Evolutionary conservation across 2,329 filamentous ascomycete species (phyloP).

Genomic region (Trichoderma oligosporum): DNA sequence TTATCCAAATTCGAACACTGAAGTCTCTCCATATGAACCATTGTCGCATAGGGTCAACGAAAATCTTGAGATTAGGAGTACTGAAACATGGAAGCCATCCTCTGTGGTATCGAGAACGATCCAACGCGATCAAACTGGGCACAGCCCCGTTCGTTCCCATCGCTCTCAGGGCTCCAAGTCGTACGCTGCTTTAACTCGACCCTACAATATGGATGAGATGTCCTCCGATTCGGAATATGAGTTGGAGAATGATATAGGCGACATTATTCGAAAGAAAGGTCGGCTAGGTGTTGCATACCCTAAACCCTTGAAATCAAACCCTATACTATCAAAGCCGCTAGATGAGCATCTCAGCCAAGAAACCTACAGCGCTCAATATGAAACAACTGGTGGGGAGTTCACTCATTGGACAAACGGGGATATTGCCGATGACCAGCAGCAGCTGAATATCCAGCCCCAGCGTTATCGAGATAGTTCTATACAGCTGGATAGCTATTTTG

Average conservation of each 20-base stretch:
- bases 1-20: constrained; percentile 46
- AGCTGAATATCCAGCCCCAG: constrained; percentile 21
- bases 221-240: constrained; percentile 42
- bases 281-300: constrained; percentile 37
- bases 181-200: constrained; percentile 47
- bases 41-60: constrained; percentile 30
- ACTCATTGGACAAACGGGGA: constrained; percentile 42
- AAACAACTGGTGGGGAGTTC: constrained; percentile 45
- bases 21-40: constrained; percentile 45
- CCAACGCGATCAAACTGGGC: constrained; percentile 45
- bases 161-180: constrained; percentile 34
- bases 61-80: constrained; percentile 45
- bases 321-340: constrained; percentile 28
- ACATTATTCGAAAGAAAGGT: constrained; percentile 29
- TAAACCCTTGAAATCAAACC: constrained; percentile 54
- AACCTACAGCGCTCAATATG: constrained; percentile 37
- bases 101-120: constrained; percentile 53
- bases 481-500: constrained; percentile 48
- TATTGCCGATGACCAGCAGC: constrained; percentile 40
- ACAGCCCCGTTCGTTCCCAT: constrained; percentile 34
- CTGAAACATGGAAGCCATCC: constrained; percentile 52
- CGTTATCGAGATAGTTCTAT: constrained; percentile 44
- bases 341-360: not conserved
- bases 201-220: constrained; percentile 40
- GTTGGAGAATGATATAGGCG: constrained; percentile 32